Base-by-base conservation (phyloP, 345 rosid genomes). In the Brassica carinata region DNA sequence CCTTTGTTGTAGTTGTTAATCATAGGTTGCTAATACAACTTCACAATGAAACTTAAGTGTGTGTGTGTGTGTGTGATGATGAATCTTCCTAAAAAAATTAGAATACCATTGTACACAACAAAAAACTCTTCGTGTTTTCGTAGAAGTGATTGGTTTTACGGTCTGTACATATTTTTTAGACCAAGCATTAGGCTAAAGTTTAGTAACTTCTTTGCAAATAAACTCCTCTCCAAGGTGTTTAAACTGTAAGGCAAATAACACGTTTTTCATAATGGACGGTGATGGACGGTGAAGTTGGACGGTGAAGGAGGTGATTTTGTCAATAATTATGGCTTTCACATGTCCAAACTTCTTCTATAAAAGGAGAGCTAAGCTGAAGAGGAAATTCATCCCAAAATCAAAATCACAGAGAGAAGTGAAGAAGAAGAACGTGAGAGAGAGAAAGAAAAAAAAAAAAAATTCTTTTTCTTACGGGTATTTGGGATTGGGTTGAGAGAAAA, bases 21-120 rank as follows among this genome's bases (percentile, higher is more conserved):
- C 23, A 13, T 74, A 69, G 79, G 66, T 13, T 74, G 18, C 75
- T 68, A 15, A 62, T 80, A 63, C 75, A 74, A 74, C 66, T 74
- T 74, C 71, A 55, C 48, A 26, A 17, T 69, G n/a, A 69, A 62
- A 69, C 14, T 45, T 61, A 66, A 43, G 31, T 27, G 58, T 38
- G 36, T 45, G 36, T 33, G 36, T 33, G 34, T 34, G 40, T 36
- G 57, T 55, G 57, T 66, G n/a, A 27, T 58, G n/a, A 27, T 58
- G 78, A 48, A 67, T 79, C 74, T 73, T 67, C 30, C 51, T 66
- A 57, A 1, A 18, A 29, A 1, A 38, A 10, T 31, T 71, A 23
- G 30, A 77, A 17, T n/a, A 5, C 19, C 53, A 61, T 59, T 19
- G 53, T 33, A 18, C 43, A 34, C n/a, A 65, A 5, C 38, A 18